phyloP scores from a whole-genome alignment of 352 stramenopile species.

The Pythium scleroteichum region DNA sequence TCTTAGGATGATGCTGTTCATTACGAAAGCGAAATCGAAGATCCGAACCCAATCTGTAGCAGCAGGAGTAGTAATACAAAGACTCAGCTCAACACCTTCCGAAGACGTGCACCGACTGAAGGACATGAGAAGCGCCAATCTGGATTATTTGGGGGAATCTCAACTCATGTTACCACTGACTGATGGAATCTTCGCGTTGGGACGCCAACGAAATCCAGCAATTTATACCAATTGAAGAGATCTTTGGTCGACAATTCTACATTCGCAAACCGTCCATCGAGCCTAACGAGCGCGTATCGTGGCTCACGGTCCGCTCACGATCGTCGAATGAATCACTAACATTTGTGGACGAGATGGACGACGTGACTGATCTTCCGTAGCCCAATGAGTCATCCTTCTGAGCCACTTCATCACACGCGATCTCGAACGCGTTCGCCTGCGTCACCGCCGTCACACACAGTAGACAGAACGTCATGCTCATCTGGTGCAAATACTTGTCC shows the following conservation, averaged over 20 bases:
- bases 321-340: constrained; percentile 18
- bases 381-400: constrained; percentile 24
- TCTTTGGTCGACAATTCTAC: background rate
- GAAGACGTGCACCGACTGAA: too few species aligned
- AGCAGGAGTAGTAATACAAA: too few species aligned
- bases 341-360: constrained; percentile 21
- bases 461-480: constrained; percentile 21
- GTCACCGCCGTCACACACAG: constrained; percentile 21
- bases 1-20: too few species aligned
- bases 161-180: too few species aligned
- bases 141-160: too few species aligned
- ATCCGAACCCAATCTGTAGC: too few species aligned
- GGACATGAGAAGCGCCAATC: too few species aligned
- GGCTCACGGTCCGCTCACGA: background rate
- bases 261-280: background rate
- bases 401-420: constrained; percentile 22
- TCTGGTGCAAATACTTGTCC: constrained; percentile 10
- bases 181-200: too few species aligned
- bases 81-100: too few species aligned
- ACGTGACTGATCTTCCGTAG: constrained; percentile 19
- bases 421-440: constrained; percentile 20
- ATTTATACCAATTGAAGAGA: too few species aligned
- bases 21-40: too few species aligned
- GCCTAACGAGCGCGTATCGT: background rate
- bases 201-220: too few species aligned